Conservation (phyloP, 371 early-diverging fungal genomes). For the Mucor indicus region DNA sequence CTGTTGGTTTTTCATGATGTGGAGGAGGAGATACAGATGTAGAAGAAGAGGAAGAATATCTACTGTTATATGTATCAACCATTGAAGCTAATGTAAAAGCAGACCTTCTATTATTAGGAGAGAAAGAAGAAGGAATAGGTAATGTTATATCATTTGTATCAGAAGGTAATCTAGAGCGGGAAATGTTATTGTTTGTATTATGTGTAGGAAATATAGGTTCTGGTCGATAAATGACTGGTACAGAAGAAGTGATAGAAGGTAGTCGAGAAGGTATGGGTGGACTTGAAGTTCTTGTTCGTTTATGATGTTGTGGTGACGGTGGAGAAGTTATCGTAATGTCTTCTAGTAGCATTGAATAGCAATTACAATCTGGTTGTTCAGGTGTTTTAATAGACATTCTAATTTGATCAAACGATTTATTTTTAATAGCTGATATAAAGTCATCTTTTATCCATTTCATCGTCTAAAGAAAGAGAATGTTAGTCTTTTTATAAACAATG, state of each 20-base stretch:
- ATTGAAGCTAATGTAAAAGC: slow-evolving; percentile 16
- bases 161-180: too few species aligned
- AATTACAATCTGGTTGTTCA: slow-evolving; percentile 19
- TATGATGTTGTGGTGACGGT: slow-evolving; percentile 1
- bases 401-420: slow-evolving; percentile 32
- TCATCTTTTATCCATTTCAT: slow-evolving; percentile 39
- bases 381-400: slow-evolving; percentile 18
- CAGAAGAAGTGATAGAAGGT: slow-evolving; percentile 17
- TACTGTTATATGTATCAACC: slow-evolving; percentile 8
- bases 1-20: background rate
- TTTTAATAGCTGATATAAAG: slow-evolving; percentile 36
- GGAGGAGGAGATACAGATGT: slow-evolving; percentile 4
- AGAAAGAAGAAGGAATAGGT: background rate
- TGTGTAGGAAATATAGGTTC: slow-evolving; percentile 38
- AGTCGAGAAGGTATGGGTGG: slow-evolving; percentile 22
- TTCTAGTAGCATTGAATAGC: too few species aligned
- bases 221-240: slow-evolving; percentile 28
- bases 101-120: slow-evolving; percentile 4
- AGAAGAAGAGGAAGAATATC: slow-evolving; percentile 6
- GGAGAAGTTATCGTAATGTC: too few species aligned
- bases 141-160: too few species aligned
- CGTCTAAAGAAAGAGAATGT: slow-evolving; percentile 17
- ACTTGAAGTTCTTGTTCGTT: slow-evolving; percentile 14
- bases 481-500: background rate
- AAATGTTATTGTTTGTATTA: too few species aligned